Conservation (phyloP, 306 rosid species). For the Cucumis sativus region DNA sequence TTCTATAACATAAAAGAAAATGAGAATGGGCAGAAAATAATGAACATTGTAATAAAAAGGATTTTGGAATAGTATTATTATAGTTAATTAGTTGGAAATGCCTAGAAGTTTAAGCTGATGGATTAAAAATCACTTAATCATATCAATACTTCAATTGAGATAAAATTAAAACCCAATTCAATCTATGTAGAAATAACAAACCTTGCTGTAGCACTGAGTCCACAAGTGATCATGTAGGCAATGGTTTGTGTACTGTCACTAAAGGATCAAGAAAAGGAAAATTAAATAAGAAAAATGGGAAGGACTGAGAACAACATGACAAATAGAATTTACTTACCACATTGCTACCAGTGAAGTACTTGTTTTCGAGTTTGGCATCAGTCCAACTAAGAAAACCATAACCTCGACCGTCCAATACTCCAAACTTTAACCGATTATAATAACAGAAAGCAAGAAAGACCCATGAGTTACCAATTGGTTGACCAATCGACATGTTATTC, state of each 20-base stretch:
- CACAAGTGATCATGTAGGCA: slow-evolving; percentile 53
- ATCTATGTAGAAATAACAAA: slow-evolving; percentile 6
- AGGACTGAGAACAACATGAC: background rate
- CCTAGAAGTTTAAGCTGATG: too few relatives aligned
- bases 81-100: too few relatives aligned
- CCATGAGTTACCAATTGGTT: background rate
- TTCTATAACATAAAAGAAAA: too few relatives aligned
- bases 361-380: slow-evolving; percentile 44
- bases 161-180: background rate
- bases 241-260: slow-evolving; percentile 55
- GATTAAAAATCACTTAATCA: too few relatives aligned
- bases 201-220: slow-evolving; percentile 85
- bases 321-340: slow-evolving; percentile 29
- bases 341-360: slow-evolving; percentile 69
- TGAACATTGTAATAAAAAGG: too few relatives aligned
- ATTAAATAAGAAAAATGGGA: background rate
- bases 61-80: too few relatives aligned
- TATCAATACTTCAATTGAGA: background rate
- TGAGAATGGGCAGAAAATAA: too few relatives aligned
- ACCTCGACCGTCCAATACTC: slow-evolving; percentile 84
- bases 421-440: slow-evolving; percentile 34
- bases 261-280: background rate
- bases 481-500: background rate
- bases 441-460: background rate
- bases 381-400: slow-evolving; percentile 63